Conservation (phyloP, 805 yeast genomes). For the Candida koratica region DNA sequence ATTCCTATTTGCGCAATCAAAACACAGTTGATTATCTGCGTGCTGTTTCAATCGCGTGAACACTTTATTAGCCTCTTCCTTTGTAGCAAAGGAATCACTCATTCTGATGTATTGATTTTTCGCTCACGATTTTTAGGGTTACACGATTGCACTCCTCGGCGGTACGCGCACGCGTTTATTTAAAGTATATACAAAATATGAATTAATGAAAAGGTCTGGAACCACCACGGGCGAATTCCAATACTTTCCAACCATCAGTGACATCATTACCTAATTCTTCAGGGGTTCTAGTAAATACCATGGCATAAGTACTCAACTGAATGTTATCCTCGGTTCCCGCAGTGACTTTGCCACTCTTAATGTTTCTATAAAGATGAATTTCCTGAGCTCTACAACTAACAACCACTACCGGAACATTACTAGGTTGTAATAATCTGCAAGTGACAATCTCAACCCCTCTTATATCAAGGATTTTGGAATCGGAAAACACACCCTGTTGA, state of each 20-base stretch:
- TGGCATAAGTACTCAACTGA: conserved; percentile 87
- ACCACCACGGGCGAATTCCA: conserved; percentile 92
- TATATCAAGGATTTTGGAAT: conserved; percentile 86
- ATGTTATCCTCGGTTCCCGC: conserved; percentile 96
- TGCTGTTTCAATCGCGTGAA: conserved; percentile 60
- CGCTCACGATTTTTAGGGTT: too few species aligned
- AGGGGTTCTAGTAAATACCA: conserved; percentile 90
- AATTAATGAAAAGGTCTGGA: conserved; percentile 71
- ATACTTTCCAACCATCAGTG: conserved; percentile 96
- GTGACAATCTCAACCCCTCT: conserved; percentile 91
- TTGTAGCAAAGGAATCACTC: conserved; percentile 54
- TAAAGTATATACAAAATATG: too few species aligned
- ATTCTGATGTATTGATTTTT: too few species aligned
- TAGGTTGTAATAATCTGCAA: conserved; percentile 83
- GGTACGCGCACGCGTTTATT: too few species aligned
- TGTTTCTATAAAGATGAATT: conserved; percentile 80
- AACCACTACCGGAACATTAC: conserved; percentile 87
- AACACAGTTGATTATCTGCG: conserved; percentile 79
- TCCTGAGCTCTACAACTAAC: conserved; percentile 97
- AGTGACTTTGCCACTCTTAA: conserved; percentile 88
- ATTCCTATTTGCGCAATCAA: conserved; percentile 89
- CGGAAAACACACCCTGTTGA: conserved; percentile 88
- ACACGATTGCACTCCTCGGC: too few species aligned
- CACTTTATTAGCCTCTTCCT: conserved; percentile 64
- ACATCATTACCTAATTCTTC: conserved; percentile 86